Conservation (phyloP, 2,329 filamentous ascomycete genomes). For the Xylariaceae sp. region DNA sequence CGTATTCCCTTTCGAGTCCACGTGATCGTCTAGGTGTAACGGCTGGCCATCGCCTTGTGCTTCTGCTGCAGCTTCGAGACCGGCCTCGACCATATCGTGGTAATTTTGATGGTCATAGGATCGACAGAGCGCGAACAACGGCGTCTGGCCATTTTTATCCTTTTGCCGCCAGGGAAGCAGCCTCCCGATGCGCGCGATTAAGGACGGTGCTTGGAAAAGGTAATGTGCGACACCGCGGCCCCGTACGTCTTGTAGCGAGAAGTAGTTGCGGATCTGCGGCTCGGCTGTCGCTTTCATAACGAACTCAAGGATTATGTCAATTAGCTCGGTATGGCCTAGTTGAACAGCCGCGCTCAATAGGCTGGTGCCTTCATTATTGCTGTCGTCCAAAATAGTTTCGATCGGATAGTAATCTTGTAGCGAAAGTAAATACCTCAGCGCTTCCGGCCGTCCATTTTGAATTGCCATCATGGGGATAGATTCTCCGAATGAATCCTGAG, state of each 20-base stretch:
- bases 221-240: slow-evolving; percentile 95
- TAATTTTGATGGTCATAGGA: slow-evolving; percentile 95
- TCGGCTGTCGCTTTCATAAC: slow-evolving; percentile 61
- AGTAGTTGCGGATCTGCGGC: slow-evolving; percentile 64
- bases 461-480: slow-evolving; percentile 88
- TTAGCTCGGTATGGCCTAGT: slow-evolving; percentile 72
- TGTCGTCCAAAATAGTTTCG: slow-evolving; percentile 74
- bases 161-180: slow-evolving; percentile 86
- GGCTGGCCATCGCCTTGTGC: slow-evolving; percentile 77
- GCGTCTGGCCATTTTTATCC: slow-evolving; percentile 98
- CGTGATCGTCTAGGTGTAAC: slow-evolving; percentile 90
- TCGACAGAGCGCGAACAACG: slow-evolving; percentile 89
- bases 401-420: slow-evolving; percentile 76
- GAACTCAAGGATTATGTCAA: slow-evolving; percentile 74
- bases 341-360: slow-evolving; percentile 90
- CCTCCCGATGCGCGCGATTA: slow-evolving; percentile 77
- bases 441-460: slow-evolving; percentile 69
- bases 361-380: slow-evolving; percentile 87
- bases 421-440: slow-evolving; percentile 78
- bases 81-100: slow-evolving; percentile 81
- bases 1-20: slow-evolving; percentile 92
- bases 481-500: slow-evolving; percentile 71
- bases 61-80: slow-evolving; percentile 71
- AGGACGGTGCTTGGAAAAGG: slow-evolving; percentile 82
- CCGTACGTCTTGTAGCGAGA: slow-evolving; percentile 77